Conservation (phyloP, 768 basidiomycete genomes). For the Calocybe cyanea region DNA sequence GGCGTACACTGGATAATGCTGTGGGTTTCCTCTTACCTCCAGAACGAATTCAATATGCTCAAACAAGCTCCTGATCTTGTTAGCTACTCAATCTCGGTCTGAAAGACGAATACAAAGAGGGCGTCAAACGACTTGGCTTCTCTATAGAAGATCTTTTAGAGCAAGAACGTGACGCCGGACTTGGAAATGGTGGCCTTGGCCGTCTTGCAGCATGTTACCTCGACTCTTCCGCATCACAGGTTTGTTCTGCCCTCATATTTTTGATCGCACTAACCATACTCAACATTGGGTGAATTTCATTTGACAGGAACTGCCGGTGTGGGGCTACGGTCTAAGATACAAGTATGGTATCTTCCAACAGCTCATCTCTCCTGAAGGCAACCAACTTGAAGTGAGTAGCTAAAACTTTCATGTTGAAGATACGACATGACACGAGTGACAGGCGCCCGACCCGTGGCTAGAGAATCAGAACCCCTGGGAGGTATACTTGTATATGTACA, state of each 20-base stretch:
- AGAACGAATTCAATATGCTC: constrained; percentile 37
- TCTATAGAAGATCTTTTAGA: constrained; percentile 83
- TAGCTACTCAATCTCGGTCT: constrained; percentile 87
- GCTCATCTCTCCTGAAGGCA: constrained; percentile 79
- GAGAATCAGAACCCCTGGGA: constrained; percentile 89
- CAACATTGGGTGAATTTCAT: too few relatives aligned
- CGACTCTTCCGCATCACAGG: constrained; percentile 85
- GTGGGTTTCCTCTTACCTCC: constrained; percentile 43
- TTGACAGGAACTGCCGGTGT: constrained; percentile 73
- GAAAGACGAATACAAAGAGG: constrained; percentile 68
- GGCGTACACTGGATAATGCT: constrained; percentile 70
- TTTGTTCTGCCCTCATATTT: constrained; percentile 61
- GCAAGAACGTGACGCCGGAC: constrained; percentile 88
- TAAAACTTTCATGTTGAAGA: not conserved
- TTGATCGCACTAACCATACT: too few relatives aligned
- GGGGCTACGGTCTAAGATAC: constrained; percentile 94
- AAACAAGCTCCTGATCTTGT: not conserved
- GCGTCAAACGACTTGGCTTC: constrained; percentile 81
- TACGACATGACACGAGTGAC: constrained; percentile 4
- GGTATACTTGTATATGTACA: constrained; percentile 16
- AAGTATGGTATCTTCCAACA: constrained; percentile 97
- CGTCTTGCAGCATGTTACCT: constrained; percentile 97
- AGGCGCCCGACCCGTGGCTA: constrained; percentile 91
- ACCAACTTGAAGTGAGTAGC: constrained; percentile 69
- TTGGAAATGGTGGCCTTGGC: constrained; percentile 95